phyloP scores from a whole-genome alignment of 73 alveolate species.

The Paramecium sonneborni region DNA sequence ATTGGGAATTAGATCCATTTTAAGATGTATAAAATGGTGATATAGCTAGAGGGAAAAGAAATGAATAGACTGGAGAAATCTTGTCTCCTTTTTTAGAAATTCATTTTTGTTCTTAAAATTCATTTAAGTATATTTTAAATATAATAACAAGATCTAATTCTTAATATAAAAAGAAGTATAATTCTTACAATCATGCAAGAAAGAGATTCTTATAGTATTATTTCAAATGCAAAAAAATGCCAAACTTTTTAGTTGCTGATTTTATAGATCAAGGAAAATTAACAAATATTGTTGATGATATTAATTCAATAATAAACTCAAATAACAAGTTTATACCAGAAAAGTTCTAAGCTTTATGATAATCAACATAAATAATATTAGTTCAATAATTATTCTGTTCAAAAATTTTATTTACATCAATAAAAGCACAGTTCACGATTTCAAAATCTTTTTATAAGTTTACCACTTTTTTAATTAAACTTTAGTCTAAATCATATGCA shows the following conservation, averaged over 20 bases:
- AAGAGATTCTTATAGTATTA: not conserved
- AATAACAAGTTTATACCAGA: not conserved
- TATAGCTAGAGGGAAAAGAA: not conserved
- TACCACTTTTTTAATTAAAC: too few relatives aligned
- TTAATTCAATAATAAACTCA: not conserved
- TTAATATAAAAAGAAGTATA: not conserved
- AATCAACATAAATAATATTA: not conserved
- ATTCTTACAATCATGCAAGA: not conserved
- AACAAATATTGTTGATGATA: not conserved
- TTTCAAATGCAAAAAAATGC: not conserved
- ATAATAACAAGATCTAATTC: not conserved
- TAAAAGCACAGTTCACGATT: too few relatives aligned
- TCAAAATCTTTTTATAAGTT: too few relatives aligned
- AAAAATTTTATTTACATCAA: too few relatives aligned
- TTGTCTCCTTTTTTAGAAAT: conserved; percentile 37
- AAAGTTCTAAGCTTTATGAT: not conserved
- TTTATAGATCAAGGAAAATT: not conserved
- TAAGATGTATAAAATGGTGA: not conserved
- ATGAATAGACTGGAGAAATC: not conserved
- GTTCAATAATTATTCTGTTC: too few relatives aligned
- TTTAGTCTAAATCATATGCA: too few relatives aligned
- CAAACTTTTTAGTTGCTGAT: conserved; percentile 14
- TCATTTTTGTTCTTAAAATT: not conserved
- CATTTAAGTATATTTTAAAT: not conserved
- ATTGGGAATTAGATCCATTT: conserved; percentile 44